Percentiles rank a stretch among this genome's conserved stretches.
These are phyloP conservation scores for Penicillium fuscoglaucum DNA, from an alignment of 2,329 filamentous ascomycete genomes.

Conservation along the genomic window DNA sequence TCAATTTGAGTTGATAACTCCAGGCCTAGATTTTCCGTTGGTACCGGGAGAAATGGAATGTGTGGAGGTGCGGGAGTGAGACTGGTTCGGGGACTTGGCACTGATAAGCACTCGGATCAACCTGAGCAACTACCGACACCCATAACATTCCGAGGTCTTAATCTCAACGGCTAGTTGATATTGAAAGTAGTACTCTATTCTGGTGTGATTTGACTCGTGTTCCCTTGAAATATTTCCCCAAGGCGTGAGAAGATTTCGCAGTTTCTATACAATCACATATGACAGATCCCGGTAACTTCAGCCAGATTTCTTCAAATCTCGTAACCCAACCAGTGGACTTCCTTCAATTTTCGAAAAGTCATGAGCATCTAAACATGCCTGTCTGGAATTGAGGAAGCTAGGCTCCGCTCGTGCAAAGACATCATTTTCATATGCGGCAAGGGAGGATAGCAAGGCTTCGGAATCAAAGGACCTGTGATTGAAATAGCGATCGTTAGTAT, in stretches of 20 bases:
- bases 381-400: slow-evolving; percentile 53
- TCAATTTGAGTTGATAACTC: background rate
- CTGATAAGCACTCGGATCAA: background rate
- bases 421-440: slow-evolving; percentile 46
- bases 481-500: background rate
- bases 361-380: slow-evolving; percentile 58
- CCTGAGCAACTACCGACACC: background rate
- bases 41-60: background rate
- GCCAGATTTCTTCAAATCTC: slow-evolving; percentile 23
- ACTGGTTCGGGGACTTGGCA: background rate
- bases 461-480: slow-evolving; percentile 14
- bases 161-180: background rate
- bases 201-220: too few species aligned
- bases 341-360: slow-evolving; percentile 48
- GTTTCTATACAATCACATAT: background rate
- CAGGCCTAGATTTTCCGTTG: background rate
- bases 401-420: slow-evolving; percentile 48
- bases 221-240: background rate
- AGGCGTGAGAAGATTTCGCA: background rate
- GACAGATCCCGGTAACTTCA: background rate
- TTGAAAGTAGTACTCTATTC: background rate
- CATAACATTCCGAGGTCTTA: background rate
- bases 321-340: slow-evolving; percentile 42
- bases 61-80: background rate
- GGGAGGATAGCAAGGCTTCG: slow-evolving; percentile 8